Conservation (phyloP, 2,329 filamentous ascomycete genomes). For the Cryphonectria parasitica region DNA sequence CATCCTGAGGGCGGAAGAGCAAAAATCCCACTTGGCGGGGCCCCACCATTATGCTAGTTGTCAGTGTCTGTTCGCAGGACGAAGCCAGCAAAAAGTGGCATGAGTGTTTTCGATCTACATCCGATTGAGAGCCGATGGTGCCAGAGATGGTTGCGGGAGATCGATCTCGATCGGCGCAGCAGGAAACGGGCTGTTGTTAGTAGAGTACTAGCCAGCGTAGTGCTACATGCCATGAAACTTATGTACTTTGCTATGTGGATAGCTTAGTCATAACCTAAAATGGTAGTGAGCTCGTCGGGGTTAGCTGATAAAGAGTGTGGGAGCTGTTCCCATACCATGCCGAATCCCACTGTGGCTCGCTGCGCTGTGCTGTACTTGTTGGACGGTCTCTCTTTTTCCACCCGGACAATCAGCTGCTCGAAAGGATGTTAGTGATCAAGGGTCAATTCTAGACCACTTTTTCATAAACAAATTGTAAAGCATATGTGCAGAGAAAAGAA, state of each 20-base stretch:
- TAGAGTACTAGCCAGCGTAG: too few species aligned
- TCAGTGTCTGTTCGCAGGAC: background rate
- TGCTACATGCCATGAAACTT: too few species aligned
- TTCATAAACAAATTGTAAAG: background rate
- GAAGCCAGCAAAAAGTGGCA: background rate
- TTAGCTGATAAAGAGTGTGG: background rate
- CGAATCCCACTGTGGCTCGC: too few species aligned
- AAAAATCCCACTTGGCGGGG: background rate
- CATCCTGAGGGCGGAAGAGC: background rate
- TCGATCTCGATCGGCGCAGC: slow-evolving; percentile 8
- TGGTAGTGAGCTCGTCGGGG: background rate
- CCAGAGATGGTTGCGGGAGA: background rate
- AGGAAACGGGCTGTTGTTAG: background rate
- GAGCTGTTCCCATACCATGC: too few species aligned
- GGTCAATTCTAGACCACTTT: background rate
- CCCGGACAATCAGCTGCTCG: too few species aligned
- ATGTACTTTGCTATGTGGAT: background rate
- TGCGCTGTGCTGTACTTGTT: too few species aligned
- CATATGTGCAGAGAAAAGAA: too few species aligned
- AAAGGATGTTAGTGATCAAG: background rate
- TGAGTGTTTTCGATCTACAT: background rate
- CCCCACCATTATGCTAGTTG: background rate
- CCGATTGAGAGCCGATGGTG: background rate
- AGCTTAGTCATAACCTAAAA: background rate
- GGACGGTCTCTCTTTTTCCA: too few species aligned